These are phyloP conservation scores for Vitellaria paradoxa DNA, from an alignment of 179 eudicot species.

Conservation along the genomic window DNA sequence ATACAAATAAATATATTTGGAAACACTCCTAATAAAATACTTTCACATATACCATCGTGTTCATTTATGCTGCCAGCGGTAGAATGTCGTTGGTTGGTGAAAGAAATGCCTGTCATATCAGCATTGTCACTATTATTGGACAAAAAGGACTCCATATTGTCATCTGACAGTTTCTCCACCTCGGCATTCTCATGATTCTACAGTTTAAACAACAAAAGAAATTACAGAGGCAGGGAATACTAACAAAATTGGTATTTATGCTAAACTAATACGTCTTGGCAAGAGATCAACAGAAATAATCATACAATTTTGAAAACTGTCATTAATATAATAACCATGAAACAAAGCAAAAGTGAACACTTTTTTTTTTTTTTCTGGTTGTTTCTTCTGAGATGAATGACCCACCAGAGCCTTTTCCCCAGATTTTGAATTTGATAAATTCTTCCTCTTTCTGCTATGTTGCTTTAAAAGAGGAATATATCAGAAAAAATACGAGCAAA, in stretches of 20 bases:
- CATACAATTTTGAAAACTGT: not conserved
- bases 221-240: not conserved
- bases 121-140: constrained; percentile 2
- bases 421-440: not conserved
- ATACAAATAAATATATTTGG: not conserved
- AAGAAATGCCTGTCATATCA: not conserved
- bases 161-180: constrained; percentile 4
- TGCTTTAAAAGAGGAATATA: not conserved
- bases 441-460: constrained; percentile 4
- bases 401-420: constrained; percentile 7
- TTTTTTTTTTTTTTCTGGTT: not conserved
- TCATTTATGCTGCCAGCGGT: constrained; percentile 1
- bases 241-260: not conserved
- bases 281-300: not conserved
- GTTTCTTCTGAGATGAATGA: constrained; percentile 1
- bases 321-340: not conserved
- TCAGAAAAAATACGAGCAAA: not conserved
- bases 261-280: not conserved
- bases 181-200: not conserved
- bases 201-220: constrained; percentile 8
- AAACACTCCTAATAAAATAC: not conserved
- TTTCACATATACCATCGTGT: not conserved
- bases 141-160: constrained; percentile 5
- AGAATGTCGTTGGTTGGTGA: not conserved
- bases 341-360: not conserved